Conservation (phyloP, 140 eudicot species). For the Oenanthe javanica region DNA sequence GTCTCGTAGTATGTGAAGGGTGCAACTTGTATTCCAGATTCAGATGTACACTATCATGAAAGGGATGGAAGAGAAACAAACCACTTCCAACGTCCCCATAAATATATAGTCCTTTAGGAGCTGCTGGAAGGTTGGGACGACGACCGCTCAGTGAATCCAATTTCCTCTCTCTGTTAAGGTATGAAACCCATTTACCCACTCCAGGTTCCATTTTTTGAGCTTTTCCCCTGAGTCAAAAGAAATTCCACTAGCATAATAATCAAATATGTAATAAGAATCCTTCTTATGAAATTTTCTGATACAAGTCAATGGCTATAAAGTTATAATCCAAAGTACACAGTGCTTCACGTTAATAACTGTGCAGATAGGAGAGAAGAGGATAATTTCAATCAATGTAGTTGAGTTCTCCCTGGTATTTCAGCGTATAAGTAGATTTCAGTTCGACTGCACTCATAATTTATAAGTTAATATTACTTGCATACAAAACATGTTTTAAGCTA, state of each 20-base stretch:
- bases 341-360: not conserved
- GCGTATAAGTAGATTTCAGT: not conserved
- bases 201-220: constrained; percentile 68
- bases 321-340: not conserved
- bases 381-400: not conserved
- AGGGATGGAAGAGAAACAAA: constrained; percentile 21
- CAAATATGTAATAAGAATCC: not conserved
- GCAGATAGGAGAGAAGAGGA: not conserved
- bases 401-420: not conserved
- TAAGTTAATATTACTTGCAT: not conserved
- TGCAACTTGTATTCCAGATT: not conserved
- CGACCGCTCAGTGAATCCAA: constrained; percentile 68
- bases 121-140: constrained; percentile 64
- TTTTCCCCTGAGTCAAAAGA: constrained; percentile 37
- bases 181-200: constrained; percentile 97
- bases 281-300: not conserved
- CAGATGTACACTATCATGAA: not conserved
- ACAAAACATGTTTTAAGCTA: not conserved
- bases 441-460: not conserved
- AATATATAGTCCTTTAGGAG: constrained; percentile 89
- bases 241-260: constrained; percentile 17
- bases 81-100: constrained; percentile 99
- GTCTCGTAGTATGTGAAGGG: not conserved
- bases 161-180: constrained; percentile 83
- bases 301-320: not conserved